phyloP scores from a whole-genome alignment of 768 basidiomycete species.

The Antrodiella citrinella region DNA sequence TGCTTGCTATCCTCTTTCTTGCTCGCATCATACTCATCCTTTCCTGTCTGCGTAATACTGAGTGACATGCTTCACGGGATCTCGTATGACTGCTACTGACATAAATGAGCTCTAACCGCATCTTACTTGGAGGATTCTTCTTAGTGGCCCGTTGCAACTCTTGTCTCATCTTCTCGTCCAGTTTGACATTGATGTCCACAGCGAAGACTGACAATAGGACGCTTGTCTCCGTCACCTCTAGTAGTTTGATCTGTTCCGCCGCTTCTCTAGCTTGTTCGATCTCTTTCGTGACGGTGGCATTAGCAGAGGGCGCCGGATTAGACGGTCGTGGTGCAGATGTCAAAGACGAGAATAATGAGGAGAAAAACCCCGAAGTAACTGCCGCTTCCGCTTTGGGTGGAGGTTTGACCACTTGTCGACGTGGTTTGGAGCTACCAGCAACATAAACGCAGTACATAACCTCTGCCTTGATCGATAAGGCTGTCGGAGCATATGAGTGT shows the following conservation, averaged over 20 bases:
- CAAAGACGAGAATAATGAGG: conserved; percentile 31
- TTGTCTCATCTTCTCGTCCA: conserved; percentile 55
- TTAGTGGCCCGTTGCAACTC: conserved; percentile 90
- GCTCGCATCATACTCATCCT: conserved; percentile 72
- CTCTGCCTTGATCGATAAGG: conserved; percentile 71
- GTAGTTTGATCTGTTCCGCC: conserved; percentile 17
- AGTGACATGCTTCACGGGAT: too few relatives aligned
- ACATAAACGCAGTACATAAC: conserved; percentile 76
- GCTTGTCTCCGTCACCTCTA: conserved; percentile 38
- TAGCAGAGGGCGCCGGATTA: conserved; percentile 25
- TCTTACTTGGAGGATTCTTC: conserved; percentile 76
- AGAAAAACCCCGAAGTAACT: conserved; percentile 28
- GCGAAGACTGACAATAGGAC: conserved; percentile 60
- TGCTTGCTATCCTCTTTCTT: conserved; percentile 57
- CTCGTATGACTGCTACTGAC: conserved; percentile 30
- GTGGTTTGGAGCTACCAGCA: conserved; percentile 34
- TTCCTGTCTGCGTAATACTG: conserved; percentile 51
- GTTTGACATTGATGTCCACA: conserved; percentile 53
- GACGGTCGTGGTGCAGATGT: conserved; percentile 23
- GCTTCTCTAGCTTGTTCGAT: conserved; percentile 8
- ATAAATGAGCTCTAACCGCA: conserved; percentile 82
- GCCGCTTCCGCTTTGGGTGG: conserved; percentile 13
- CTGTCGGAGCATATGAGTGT: conserved; percentile 24
- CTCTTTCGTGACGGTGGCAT: conserved; percentile 24
- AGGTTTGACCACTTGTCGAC: conserved; percentile 30